Base-by-base conservation (phyloP, 129 eudicot genomes). In the Helianthus tuberosus region DNA sequence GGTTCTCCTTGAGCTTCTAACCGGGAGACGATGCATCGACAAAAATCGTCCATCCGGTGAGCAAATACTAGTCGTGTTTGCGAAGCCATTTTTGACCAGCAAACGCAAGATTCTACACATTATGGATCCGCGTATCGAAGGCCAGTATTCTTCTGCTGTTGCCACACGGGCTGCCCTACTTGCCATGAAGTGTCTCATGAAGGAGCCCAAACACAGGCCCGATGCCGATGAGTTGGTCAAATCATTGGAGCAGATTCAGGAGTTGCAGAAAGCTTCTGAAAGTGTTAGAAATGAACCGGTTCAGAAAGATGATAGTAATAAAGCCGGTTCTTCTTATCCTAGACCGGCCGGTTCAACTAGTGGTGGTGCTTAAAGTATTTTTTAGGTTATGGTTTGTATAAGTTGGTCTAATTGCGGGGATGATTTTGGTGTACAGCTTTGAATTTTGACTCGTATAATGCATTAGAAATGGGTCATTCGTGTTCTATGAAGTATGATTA, bases 121-220 rank as follows among this genome's bases (percentile, higher is more conserved):
- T 8, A 90, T 93, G 90, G 98, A 93, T 59, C 71, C 86, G 0
- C 89, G 93, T 3, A 80, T 93, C 10, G 76, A 88, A 71, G 97
- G 96, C 35, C 96, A 93, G 62, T 93, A 90, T 71, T 8, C 97
- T 5, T 9, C 85, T 17, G 55, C 57, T 9, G 88, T 66, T 6
- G 96, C 94, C 12, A 43, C 82, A 16, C 79, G 65, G 39, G 88
- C 96, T 5, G 92, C 91, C 58, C 73, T 85, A 15, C 87, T 93
- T 43, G 96, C 91, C 25, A 64, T 85, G 66, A 86, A 82, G 79
- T 93, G 98, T 82, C 80, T 93, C 4, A 78, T 86, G n/a, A 27
- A 64, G 23, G 95, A 85, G 44, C 96, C 96, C 23, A 80, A 79
- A 49, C 67, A 60, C 20, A 76, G 98, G 63, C 98, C 98, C 2